A percentile compares a stretch with the other conserved stretches of the same genome.
phyloP scores from a whole-genome alignment of 768 basidiomycete genomes.

The Rhodotorula babjevae region DNA sequence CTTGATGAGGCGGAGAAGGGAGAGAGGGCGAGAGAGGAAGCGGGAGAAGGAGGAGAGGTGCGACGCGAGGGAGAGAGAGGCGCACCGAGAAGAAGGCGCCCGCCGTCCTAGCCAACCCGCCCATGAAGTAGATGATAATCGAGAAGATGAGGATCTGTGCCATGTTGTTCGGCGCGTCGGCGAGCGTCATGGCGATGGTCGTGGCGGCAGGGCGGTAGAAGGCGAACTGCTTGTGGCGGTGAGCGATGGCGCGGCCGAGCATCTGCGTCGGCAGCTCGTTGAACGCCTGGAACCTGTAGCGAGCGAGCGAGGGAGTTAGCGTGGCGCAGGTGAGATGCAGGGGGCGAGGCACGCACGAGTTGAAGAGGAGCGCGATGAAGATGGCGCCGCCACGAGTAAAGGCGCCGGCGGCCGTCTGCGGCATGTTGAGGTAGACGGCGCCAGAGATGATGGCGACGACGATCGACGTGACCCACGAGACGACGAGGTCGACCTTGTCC shows the following conservation, averaged over 20 bases:
- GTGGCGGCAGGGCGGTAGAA: conserved; percentile 51
- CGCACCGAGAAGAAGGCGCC: conserved; percentile 56
- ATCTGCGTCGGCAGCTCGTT: conserved; percentile 57
- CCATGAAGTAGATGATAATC: conserved; percentile 51
- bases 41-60: conserved; percentile 3
- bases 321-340: conserved; percentile 45
- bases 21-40: background rate
- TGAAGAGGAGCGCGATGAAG: conserved; percentile 52
- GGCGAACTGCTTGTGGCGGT: conserved; percentile 50
- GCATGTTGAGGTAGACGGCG: conserved; percentile 60
- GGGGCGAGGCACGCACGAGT: conserved; percentile 47
- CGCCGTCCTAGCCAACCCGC: conserved; percentile 45
- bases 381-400: conserved; percentile 85
- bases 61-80: background rate
- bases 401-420: conserved; percentile 67
- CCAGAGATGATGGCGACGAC: conserved; percentile 51
- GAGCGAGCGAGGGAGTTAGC: background rate
- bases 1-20: no score
- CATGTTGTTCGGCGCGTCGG: conserved; percentile 48
- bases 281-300: conserved; percentile 56
- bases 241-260: conserved; percentile 65
- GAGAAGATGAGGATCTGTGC: conserved; percentile 45
- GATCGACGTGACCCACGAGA: conserved; percentile 61
- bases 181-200: conserved; percentile 46
- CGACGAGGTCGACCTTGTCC: conserved; percentile 70